Conservation (phyloP, 805 yeast species). For the Middelhovenomyces tepae region DNA sequence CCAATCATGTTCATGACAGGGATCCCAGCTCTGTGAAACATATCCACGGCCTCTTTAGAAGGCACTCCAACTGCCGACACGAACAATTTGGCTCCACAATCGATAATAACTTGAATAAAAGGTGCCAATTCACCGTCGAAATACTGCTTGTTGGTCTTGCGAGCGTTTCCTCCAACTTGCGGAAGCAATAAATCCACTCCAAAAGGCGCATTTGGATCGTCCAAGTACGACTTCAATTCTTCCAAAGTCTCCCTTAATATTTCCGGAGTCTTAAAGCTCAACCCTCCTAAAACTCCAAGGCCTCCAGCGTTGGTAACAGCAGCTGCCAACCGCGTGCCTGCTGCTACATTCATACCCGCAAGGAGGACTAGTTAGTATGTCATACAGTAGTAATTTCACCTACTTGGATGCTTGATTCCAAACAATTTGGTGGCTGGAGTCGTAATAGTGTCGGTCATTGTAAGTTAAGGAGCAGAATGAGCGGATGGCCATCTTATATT, state of each 20-base stretch:
- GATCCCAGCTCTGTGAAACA: conserved; percentile 18
- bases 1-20: conserved; percentile 24
- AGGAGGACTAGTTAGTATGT: no score
- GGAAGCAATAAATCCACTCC: conserved; percentile 22
- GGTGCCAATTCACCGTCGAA: conserved; percentile 18
- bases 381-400: no score
- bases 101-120: conserved; percentile 17
- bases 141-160: conserved; percentile 21
- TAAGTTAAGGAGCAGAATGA: no score
- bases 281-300: conserved; percentile 23
- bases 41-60: conserved; percentile 18
- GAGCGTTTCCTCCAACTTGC: conserved; percentile 22
- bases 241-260: conserved; percentile 19
- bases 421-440: conserved; percentile 20
- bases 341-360: conserved; percentile 24
- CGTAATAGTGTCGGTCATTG: no score
- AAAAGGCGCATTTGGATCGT: conserved; percentile 18
- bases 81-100: conserved; percentile 17
- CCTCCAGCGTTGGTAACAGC: conserved; percentile 25
- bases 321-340: conserved; percentile 21
- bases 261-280: no score
- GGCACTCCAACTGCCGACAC: conserved; percentile 23
- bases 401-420: conserved; percentile 20
- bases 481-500: no score
- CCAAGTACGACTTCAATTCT: no score